Conservation (phyloP, 805 yeast genomes). For the Wickerhamiella domercqiae region DNA sequence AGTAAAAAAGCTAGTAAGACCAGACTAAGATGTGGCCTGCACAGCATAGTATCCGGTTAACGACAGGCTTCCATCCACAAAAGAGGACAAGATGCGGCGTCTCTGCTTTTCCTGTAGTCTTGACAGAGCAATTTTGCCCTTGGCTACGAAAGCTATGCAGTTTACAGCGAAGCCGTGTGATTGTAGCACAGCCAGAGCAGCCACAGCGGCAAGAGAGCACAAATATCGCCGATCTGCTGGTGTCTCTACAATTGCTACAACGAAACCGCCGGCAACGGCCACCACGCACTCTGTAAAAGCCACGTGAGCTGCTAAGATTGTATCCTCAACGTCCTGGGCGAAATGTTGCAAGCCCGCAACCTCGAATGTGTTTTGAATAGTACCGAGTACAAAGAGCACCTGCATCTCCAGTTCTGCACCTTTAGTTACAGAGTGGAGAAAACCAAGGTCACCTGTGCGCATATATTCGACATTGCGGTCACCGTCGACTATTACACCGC, state of each 20-base stretch:
- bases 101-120: slow-evolving; percentile 67
- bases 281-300: slow-evolving; percentile 45
- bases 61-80: slow-evolving; percentile 36
- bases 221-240: slow-evolving; percentile 25
- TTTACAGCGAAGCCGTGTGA: slow-evolving; percentile 74
- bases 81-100: slow-evolving; percentile 42
- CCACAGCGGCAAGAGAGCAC: slow-evolving; percentile 68
- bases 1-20: no score
- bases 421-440: slow-evolving; percentile 54
- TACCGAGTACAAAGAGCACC: slow-evolving; percentile 70
- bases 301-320: slow-evolving; percentile 41
- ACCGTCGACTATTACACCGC: slow-evolving; percentile 48
- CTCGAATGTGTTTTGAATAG: slow-evolving; percentile 77
- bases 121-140: slow-evolving; percentile 50
- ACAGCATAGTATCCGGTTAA: slow-evolving; percentile 13
- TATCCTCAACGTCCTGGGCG: slow-evolving; percentile 64
- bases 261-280: slow-evolving; percentile 59
- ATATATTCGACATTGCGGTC: slow-evolving; percentile 50
- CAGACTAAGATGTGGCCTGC: background rate
- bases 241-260: slow-evolving; percentile 56
- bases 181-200: slow-evolving; percentile 62
- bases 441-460: slow-evolving; percentile 91
- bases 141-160: slow-evolving; percentile 61
- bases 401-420: slow-evolving; percentile 41
- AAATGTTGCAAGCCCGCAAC: slow-evolving; percentile 83